Conservation (phyloP, 208 protist species). For the Leishmania guyanensis region DNA sequence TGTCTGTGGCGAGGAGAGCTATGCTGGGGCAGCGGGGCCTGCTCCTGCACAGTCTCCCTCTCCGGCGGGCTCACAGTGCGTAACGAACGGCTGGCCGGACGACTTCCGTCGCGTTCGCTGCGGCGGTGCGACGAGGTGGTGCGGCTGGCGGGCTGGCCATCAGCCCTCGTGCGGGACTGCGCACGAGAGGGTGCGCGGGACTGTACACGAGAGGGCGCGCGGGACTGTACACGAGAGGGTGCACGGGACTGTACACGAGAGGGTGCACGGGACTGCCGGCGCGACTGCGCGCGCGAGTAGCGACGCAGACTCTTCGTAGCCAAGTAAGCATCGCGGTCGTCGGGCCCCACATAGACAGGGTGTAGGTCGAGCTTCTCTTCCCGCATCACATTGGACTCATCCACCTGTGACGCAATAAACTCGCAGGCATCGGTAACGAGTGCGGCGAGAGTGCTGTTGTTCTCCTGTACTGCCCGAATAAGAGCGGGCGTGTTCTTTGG, state of each 20-base stretch:
- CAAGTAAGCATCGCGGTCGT: constrained; percentile 86
- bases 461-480: constrained; percentile 52
- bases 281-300: constrained; percentile 79
- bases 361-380: constrained; percentile 57
- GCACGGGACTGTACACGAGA: not conserved
- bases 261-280: constrained; percentile 54
- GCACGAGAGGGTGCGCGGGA: constrained; percentile 1
- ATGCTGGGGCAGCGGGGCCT: constrained; percentile 5
- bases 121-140: constrained; percentile 32
- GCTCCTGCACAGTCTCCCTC: constrained; percentile 1
- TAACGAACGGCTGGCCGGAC: constrained; percentile 24
- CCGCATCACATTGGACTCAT: constrained; percentile 62
- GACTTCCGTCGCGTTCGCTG: constrained; percentile 25
- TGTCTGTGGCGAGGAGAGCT: constrained; percentile 30
- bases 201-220: constrained; percentile 19
- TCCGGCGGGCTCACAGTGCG: constrained; percentile 23
- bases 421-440: constrained; percentile 83
- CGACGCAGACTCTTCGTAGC: constrained; percentile 81
- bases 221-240: constrained; percentile 36
- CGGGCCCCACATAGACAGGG: constrained; percentile 81
- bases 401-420: constrained; percentile 55
- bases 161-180: constrained; percentile 3
- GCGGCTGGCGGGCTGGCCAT: constrained; percentile 27
- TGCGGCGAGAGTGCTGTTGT: constrained; percentile 57
- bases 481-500: constrained; percentile 37